Evolutionary conservation across 352 stramenopile species (phyloP).

Genomic region (Elongisporangium anandrum): DNA sequence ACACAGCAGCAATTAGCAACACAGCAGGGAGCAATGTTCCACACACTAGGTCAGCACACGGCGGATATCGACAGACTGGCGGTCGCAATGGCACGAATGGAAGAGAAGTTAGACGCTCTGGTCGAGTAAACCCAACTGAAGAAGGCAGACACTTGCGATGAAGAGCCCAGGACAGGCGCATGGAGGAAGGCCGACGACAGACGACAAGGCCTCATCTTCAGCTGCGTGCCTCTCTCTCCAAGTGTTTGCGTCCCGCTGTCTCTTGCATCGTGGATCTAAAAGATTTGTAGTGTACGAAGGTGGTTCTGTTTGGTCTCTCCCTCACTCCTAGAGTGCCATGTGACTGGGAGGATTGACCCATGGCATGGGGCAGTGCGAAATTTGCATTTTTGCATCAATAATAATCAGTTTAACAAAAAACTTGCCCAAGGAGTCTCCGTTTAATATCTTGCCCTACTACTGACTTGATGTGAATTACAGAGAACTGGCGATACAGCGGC

Average conservation of each 20-base stretch:
- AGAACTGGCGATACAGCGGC: background rate
- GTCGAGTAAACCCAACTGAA: constrained; percentile 41
- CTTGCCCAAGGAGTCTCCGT: background rate
- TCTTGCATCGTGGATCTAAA: constrained; percentile 2
- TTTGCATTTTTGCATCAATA: constrained; percentile 5
- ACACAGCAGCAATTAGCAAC: constrained; percentile 88
- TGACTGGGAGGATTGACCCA: background rate
- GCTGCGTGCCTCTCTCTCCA: background rate
- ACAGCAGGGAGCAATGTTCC: constrained; percentile 88
- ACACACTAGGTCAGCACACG: constrained; percentile 88
- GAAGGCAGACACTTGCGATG: background rate
- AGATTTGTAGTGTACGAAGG: background rate
- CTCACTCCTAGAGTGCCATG: constrained; percentile 1
- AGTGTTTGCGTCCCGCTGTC: background rate
- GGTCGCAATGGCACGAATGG: constrained; percentile 83
- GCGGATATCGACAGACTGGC: constrained; percentile 86
- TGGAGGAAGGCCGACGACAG: background rate
- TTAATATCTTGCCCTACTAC: background rate
- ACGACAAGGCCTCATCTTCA: too few species aligned
- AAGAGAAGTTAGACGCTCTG: constrained; percentile 85
- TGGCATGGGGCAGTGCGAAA: background rate
- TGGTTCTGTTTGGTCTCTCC: constrained; percentile 5
- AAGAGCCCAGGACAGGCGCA: background rate
- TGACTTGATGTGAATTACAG: background rate
- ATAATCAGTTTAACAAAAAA: background rate